Evolutionary conservation across 495 filamentous ascomycete genomes (phyloP).

Genomic region (Friedmanniomyces endolithicus): DNA sequence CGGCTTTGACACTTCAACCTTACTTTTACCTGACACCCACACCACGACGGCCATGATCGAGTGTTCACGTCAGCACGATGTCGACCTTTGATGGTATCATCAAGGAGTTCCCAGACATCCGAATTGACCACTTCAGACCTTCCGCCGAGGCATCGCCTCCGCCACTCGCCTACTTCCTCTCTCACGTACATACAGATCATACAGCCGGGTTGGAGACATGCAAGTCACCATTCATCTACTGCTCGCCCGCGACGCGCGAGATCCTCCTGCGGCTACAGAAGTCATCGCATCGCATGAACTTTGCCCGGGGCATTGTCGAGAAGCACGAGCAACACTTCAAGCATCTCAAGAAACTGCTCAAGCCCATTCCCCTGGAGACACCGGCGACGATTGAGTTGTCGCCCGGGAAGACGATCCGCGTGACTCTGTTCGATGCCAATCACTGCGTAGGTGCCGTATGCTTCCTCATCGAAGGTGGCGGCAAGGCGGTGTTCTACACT

Average conservation of each 20-base stretch:
- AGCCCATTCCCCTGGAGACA: conserved; percentile 73
- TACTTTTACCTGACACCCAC: not conserved
- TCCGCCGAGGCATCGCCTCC: conserved; percentile 39
- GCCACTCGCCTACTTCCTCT: conserved; percentile 78
- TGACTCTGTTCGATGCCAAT: conserved; percentile 84
- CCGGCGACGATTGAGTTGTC: conserved; percentile 66
- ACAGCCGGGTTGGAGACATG: conserved; percentile 69
- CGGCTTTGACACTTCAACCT: no score
- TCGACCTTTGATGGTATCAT: conserved; percentile 72
- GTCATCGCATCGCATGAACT: conserved; percentile 67
- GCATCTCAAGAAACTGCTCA: conserved; percentile 62
- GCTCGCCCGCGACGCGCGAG: conserved; percentile 71
- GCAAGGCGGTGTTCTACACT: conserved; percentile 73
- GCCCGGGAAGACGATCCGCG: conserved; percentile 52
- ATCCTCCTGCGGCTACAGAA: conserved; percentile 61
- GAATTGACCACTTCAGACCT: conserved; percentile 74
- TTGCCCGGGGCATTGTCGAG: conserved; percentile 65
- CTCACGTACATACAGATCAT: conserved; percentile 89
- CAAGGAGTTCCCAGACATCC: conserved; percentile 58
- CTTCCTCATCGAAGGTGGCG: conserved; percentile 75
- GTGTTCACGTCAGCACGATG: conserved; percentile 34
- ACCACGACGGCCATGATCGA: not conserved
- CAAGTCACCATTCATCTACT: conserved; percentile 73
- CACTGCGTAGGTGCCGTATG: conserved; percentile 87
- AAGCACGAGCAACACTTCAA: conserved; percentile 54